Evolutionary conservation across 305 asterid species (phyloP), one percentile per base, ranked within the genome.

Genomic region (Plantago coronopus): DNA sequence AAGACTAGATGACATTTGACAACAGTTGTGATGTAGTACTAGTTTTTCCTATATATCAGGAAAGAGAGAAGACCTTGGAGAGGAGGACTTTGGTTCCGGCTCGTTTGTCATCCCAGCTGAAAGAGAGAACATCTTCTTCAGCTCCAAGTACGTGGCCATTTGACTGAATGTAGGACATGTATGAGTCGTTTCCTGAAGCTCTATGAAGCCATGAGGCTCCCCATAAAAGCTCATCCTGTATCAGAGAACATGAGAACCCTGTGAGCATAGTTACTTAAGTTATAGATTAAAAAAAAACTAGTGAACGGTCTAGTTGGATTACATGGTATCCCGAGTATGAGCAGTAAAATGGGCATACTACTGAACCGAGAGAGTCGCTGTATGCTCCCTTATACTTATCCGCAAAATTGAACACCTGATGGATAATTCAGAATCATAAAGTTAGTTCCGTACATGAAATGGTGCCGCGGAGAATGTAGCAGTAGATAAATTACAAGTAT

Each of bases 41-140:
- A 34, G 40, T 7, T 34, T 34, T 7, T 34, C 12, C 12, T 2
- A 27, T 27, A 27, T 27, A 2, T 27, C 31, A 3, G 11, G 8
- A 34, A 7, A 34, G 12, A 34, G 9, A 0, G 9, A 25, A 64
- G 64, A 86, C 96, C 91, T 86, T 73, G 17, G 97, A 75, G 51
- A 88, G 93, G 45, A 91, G 61, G 27, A 91, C 78, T 71, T 86
- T 86, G 64, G 94, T 88, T 56, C 95, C 97, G 2, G 97, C 84
- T 17, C 94, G 74, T 72, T 91, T 91, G 67, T 88, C 89, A 51
- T 91, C 98, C 98, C 98, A 91, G 54, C 95, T 78, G 74, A 91
- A 91, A 20, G 91, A 82, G 66, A 75, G 79, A 49, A 64, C 95
- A 44, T 81, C 91, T 2, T 81, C 95, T 38, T 75, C 83, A 15